phyloP scores from a whole-genome alignment of 2,329 filamentous ascomycete species.

The Ceratocystis eucalypticola region DNA sequence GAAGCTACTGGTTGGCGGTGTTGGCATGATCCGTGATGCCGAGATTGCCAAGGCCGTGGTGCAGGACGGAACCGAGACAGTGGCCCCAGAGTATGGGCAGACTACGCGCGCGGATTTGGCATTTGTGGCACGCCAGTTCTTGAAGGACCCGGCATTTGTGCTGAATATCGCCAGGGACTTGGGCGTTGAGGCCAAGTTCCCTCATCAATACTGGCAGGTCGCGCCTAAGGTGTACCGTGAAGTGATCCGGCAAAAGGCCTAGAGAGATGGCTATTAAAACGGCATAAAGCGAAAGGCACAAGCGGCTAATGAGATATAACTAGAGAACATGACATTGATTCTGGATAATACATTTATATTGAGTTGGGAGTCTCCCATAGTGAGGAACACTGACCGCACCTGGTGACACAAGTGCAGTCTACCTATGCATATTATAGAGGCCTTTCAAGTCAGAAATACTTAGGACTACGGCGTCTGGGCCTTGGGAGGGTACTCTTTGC shows the following conservation, averaged over 20 bases:
- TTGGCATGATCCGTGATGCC: conserved; percentile 59
- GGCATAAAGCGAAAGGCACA: neutral
- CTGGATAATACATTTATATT: neutral
- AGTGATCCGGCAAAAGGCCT: neutral
- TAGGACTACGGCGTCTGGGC: conserved; percentile 27
- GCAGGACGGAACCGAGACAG: conserved; percentile 36
- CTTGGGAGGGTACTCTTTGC: conserved; percentile 52
- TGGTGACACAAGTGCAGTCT: too few species aligned
- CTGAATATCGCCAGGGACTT: conserved; percentile 60
- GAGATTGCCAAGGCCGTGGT: conserved; percentile 49
- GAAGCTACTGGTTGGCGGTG: conserved; percentile 53
- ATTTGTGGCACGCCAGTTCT: conserved; percentile 60
- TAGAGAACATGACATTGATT: neutral
- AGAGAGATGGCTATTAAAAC: too few species aligned
- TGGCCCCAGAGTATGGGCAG: conserved; percentile 30
- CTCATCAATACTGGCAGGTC: conserved; percentile 47
- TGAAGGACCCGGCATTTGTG: conserved; percentile 70
- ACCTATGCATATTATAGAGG: too few species aligned
- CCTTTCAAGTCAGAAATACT: neutral
- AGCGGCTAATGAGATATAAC: neutral
- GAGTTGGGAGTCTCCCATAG: neutral
- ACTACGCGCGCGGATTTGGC: conserved; percentile 51
- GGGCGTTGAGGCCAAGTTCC: conserved; percentile 55
- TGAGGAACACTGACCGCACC: neutral
- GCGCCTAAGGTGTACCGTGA: conserved; percentile 22